A percentile compares a stretch with the other conserved stretches of the same genome.
Conservation (phyloP, 306 rosid genomes). For the Oxytropis ochrocephala region DNA sequence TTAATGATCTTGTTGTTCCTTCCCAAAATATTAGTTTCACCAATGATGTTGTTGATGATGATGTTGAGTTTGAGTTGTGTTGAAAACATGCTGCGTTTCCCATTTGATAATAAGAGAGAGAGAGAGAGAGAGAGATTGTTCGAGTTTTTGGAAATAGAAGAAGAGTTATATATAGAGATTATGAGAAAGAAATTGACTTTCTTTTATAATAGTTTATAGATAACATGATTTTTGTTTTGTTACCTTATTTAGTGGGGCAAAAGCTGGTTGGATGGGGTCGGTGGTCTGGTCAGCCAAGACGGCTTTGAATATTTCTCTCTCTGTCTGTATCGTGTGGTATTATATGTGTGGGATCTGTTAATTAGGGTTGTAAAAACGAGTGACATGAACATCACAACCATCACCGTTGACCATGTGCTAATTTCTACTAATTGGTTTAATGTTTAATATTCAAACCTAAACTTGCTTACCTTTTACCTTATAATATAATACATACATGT, state of each 20-base stretch:
- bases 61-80: neutral
- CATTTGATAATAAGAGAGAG: constrained; percentile 16
- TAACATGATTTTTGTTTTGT: neutral
- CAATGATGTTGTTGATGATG: neutral
- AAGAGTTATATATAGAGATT: constrained; percentile 10
- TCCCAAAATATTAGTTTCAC: constrained; percentile 57
- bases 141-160: neutral
- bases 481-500: too few relatives aligned
- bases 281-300: constrained; percentile 79
- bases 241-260: neutral
- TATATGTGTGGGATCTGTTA: neutral
- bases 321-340: neutral
- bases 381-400: neutral
- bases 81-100: constrained; percentile 55
- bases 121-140: neutral
- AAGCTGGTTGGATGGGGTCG: constrained; percentile 41
- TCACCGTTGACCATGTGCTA: constrained; percentile 2
- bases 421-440: neutral
- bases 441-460: neutral
- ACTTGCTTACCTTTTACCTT: neutral
- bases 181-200: constrained; percentile 48
- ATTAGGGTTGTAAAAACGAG: neutral
- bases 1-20: constrained; percentile 42
- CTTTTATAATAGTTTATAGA: constrained; percentile 32
- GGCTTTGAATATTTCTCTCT: constrained; percentile 55